Conservation (phyloP, 495 filamentous ascomycete genomes). For the Baudoinia panamericana region DNA sequence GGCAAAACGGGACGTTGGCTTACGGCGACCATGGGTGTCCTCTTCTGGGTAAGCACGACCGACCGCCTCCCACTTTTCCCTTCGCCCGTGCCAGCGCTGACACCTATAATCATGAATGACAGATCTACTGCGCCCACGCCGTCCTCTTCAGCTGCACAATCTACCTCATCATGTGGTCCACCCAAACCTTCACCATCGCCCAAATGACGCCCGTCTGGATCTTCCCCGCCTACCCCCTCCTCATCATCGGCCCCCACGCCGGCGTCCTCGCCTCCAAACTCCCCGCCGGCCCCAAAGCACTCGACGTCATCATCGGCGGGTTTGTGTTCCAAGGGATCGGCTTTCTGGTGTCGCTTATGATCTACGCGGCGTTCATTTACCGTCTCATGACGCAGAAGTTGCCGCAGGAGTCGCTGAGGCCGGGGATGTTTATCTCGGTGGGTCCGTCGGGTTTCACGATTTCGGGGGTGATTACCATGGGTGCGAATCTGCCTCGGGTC, state of each 20-base stretch:
- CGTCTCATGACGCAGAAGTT: slow-evolving; percentile 86
- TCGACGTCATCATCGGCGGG: slow-evolving; percentile 58
- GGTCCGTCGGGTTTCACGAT: slow-evolving; percentile 72
- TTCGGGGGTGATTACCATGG: slow-evolving; percentile 52
- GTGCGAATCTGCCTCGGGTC: slow-evolving; percentile 30
- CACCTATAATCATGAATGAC: too few species aligned
- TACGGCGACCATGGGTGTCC: slow-evolving; percentile 41
- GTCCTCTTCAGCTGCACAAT: too few species aligned
- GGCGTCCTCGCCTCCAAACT: slow-evolving; percentile 46
- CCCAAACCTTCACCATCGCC: slow-evolving; percentile 64
- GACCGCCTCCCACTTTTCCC: too few species aligned
- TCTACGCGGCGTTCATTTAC: slow-evolving; percentile 70
- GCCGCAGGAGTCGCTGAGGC: slow-evolving; percentile 59
- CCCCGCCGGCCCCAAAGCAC: slow-evolving; percentile 26
- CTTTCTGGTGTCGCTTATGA: slow-evolving; percentile 71
- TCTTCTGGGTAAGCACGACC: slow-evolving; percentile 54
- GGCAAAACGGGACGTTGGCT: slow-evolving; percentile 56
- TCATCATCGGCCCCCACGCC: slow-evolving; percentile 66
- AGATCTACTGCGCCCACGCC: too few species aligned
- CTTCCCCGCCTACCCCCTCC: slow-evolving; percentile 76
- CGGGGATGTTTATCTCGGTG: slow-evolving; percentile 76
- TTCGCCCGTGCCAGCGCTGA: too few species aligned
- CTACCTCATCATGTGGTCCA: slow-evolving; percentile 49
- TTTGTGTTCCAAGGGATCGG: slow-evolving; percentile 69
- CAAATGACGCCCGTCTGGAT: slow-evolving; percentile 75